Evolutionary conservation across 2,329 filamentous ascomycete species (phyloP), one percentile per base, ranked within the genome.

Genomic region (Drechslerella coelobrocha): DNA sequence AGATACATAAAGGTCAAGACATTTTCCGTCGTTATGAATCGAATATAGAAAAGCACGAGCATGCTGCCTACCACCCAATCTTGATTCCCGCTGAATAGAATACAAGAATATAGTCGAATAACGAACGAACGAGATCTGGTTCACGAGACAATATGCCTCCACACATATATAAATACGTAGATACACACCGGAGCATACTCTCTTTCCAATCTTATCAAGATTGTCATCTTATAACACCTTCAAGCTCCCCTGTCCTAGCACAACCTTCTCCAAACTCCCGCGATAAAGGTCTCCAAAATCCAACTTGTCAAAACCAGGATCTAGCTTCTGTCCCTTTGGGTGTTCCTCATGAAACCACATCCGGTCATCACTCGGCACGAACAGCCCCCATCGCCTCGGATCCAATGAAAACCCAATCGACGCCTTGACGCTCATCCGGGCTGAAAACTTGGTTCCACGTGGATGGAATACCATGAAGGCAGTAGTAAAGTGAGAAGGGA

Each of bases 381-480:
- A 62, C 26, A 69, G 19, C 26, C 39, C 61, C 63, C 56, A 61
- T 45, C 63, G 41, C 21, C 51, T 61, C 1, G 57, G 56, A 61
- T 69, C 45, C n/a, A 69, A 31, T 17, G 63, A 61, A n/a, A 69
- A 69, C 7, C 63, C 63, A n/a, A 69, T 57, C 3, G 63, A 69
- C 2, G 56, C 63, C 29, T 39, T 55, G 1, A 61, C 57, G 4
- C 21, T 61, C 50, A 69, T 53, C 12, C 26, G 56, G 17, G 63
- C 63, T 7, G 56, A 56, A 34, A 69, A 69, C 19, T 62, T 61
- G 10, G 43, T 12, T 1, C 43, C 34, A 27, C 34, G 43, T 4
- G 63, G 63, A 23, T 69, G 63, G 34, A 69, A 69, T 1, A 69
- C 57, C 63, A 69, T 69, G 26, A 69, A 69, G 0, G 63, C 63